Percentiles rank a stretch among this genome's conserved stretches.
Conservation (phyloP, 148 eudicot species). For the Diospyros lotus region DNA sequence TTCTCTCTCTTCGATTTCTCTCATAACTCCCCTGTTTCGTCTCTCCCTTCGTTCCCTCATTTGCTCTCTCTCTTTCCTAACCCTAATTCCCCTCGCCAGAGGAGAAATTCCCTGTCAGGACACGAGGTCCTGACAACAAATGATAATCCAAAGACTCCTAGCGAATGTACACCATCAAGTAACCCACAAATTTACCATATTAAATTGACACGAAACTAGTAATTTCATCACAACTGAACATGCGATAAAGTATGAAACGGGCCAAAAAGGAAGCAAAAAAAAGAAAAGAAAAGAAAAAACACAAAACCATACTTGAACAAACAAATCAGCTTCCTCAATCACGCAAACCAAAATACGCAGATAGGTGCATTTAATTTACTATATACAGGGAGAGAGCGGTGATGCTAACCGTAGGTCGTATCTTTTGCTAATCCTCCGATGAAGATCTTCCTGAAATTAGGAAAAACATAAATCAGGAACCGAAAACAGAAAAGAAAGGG, state of each 20-base stretch:
- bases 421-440: constrained; percentile 72
- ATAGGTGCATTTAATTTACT: not conserved
- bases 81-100: too few species aligned
- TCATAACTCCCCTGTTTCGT: too few species aligned
- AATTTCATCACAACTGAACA: not conserved
- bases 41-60: too few species aligned
- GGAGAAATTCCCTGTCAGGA: too few species aligned
- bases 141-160: too few species aligned
- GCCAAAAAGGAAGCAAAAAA: not conserved
- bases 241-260: not conserved
- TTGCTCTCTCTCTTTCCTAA: too few species aligned
- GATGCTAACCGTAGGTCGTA: constrained; percentile 33
- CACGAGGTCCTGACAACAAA: too few species aligned
- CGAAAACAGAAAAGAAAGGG: not conserved
- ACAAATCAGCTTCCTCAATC: not conserved
- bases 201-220: not conserved
- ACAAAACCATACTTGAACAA: not conserved
- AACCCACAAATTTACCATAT: not conserved
- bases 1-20: too few species aligned
- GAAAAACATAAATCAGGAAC: not conserved
- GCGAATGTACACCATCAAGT: not conserved
- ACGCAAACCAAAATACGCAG: not conserved
- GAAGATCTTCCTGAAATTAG: constrained; percentile 56
- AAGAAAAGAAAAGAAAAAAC: too few species aligned
- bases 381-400: not conserved